Conservation (phyloP, 305 asterid species). For the Fraxinus paxiana region DNA sequence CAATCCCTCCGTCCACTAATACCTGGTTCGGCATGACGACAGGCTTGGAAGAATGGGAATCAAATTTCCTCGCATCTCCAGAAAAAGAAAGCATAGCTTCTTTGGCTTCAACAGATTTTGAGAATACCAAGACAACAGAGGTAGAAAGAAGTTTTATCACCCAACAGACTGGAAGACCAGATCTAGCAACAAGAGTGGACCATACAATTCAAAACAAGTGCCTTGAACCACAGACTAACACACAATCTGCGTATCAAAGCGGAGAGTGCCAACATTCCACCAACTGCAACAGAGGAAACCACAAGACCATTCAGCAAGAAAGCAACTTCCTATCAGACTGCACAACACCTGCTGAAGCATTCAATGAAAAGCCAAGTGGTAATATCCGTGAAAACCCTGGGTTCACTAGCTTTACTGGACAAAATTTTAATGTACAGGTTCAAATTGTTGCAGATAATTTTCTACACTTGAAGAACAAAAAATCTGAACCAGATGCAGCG, state of each 20-base stretch:
- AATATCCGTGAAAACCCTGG: slow-evolving; percentile 19
- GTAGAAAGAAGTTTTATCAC: slow-evolving; percentile 31
- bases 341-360: slow-evolving; percentile 38
- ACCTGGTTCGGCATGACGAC: slow-evolving; percentile 38
- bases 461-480: slow-evolving; percentile 22
- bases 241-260: slow-evolving; percentile 26
- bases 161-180: slow-evolving; percentile 30
- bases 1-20: slow-evolving; percentile 30
- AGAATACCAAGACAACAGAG: slow-evolving; percentile 29
- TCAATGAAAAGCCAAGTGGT: slow-evolving; percentile 42
- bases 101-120: slow-evolving; percentile 36
- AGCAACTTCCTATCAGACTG: slow-evolving; percentile 26
- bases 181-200: slow-evolving; percentile 31
- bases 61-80: slow-evolving; percentile 27
- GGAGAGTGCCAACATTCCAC: slow-evolving; percentile 30
- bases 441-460: slow-evolving; percentile 25
- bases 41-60: slow-evolving; percentile 43
- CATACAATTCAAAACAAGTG: slow-evolving; percentile 24
- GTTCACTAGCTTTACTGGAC: not conserved
- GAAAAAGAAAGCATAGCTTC: slow-evolving; percentile 42
- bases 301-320: slow-evolving; percentile 34
- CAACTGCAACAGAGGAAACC: slow-evolving; percentile 29
- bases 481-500: slow-evolving; percentile 33
- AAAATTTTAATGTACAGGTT: slow-evolving; percentile 10
- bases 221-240: slow-evolving; percentile 24